A percentile compares a stretch with the other conserved stretches of the same genome.
These are phyloP conservation scores for Geotrichum carabidarum DNA, from an alignment of 1,139 yeast species.

Conservation along the genomic window DNA sequence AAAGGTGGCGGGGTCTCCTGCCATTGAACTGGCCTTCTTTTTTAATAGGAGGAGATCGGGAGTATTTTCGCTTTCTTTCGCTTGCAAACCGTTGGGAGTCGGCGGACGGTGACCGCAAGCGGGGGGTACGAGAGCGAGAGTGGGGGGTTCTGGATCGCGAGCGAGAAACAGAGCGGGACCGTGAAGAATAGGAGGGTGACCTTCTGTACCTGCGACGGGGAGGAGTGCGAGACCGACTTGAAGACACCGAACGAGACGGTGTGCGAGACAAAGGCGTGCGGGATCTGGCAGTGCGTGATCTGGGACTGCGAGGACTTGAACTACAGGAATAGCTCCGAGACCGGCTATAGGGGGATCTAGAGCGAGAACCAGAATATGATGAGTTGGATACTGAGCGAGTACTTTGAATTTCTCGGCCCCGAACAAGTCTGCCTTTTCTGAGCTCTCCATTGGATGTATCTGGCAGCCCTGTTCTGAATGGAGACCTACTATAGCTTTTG, in stretches of 20 bases:
- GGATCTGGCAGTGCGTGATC: constrained; percentile 5
- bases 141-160: constrained; percentile 1
- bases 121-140: too few relatives aligned
- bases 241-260: constrained; percentile 9
- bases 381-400: background rate
- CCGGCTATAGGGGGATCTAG: constrained; percentile 5
- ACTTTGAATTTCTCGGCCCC: constrained; percentile 7
- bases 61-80: constrained; percentile 4
- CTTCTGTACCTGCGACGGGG: background rate
- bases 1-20: constrained; percentile 6
- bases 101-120: constrained; percentile 3
- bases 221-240: constrained; percentile 2
- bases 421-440: constrained; percentile 12
- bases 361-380: background rate
- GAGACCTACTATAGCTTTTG: constrained; percentile 1
- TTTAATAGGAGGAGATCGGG: background rate
- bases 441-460: constrained; percentile 1
- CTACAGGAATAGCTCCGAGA: constrained; percentile 3
- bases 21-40: background rate
- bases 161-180: constrained; percentile 25
- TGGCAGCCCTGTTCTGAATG: background rate
- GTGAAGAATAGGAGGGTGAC: constrained; percentile 21
- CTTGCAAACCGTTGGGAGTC: background rate
- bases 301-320: constrained; percentile 8
- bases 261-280: background rate